phyloP scores from a whole-genome alignment of 768 basidiomycete genomes.

The Agrocybe pediades region DNA sequence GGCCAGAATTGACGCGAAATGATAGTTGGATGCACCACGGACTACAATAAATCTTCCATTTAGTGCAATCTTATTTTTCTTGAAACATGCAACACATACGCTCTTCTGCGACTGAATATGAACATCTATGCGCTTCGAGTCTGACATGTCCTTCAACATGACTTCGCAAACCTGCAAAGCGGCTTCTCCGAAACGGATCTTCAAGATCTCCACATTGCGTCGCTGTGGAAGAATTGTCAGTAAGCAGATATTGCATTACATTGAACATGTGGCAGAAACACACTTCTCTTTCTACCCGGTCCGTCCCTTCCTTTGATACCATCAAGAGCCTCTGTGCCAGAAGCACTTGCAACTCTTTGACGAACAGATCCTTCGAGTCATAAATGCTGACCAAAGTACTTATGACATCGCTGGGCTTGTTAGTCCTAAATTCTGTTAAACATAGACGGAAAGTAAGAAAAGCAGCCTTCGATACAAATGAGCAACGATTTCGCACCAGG shows the following conservation, averaged over 20 bases:
- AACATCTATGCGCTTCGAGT: constrained; percentile 88
- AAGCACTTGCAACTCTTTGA: constrained; percentile 92
- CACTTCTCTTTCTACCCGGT: constrained; percentile 75
- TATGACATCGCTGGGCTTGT: constrained; percentile 90
- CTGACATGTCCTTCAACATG: constrained; percentile 97
- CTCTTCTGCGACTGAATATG: constrained; percentile 75
- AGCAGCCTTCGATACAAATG: not conserved
- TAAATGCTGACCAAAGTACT: constrained; percentile 97
- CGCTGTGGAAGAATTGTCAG: constrained; percentile 51
- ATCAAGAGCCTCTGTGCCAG: constrained; percentile 85
- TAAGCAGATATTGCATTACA: not conserved
- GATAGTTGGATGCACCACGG: constrained; percentile 82
- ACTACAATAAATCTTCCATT: constrained; percentile 36
- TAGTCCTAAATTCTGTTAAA: constrained; percentile 82
- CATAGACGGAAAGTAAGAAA: not conserved
- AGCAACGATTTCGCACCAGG: constrained; percentile 58
- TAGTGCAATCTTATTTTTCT: not conserved
- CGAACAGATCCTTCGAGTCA: constrained; percentile 94
- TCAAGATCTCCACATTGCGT: constrained; percentile 90
- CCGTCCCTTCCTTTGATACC: constrained; percentile 78
- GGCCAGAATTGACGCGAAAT: constrained; percentile 98
- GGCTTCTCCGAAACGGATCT: constrained; percentile 93
- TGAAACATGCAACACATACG: constrained; percentile 44
- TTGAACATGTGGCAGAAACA: not conserved
- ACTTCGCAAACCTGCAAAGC: constrained; percentile 96